Conservation (phyloP, 1,284 basidiomycete genomes). For the Cronartium ribicola region DNA sequence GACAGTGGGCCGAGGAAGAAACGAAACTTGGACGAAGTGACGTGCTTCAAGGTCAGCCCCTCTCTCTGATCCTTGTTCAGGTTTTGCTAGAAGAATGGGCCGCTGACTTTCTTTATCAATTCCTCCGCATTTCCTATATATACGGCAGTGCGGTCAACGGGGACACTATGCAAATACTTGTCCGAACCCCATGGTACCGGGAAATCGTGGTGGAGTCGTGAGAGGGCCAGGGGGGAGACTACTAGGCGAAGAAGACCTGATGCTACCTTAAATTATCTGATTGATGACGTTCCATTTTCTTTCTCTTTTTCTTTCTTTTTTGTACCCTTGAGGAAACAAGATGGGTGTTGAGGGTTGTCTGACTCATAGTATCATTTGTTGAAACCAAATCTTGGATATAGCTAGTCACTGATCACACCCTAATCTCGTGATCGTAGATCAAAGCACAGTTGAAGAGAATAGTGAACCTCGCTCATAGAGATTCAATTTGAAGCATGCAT, state of each 20-base stretch:
- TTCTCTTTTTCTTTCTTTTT: no score
- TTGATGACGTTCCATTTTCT: not conserved
- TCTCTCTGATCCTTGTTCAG: constrained; percentile 1
- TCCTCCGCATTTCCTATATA: not conserved
- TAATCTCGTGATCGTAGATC: no score
- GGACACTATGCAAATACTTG: constrained; percentile 95
- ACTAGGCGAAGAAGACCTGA: constrained; percentile 25
- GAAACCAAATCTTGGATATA: no score
- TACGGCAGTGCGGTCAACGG: constrained; percentile 70
- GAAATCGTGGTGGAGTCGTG: constrained; percentile 65
- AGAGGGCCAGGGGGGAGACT: constrained; percentile 44
- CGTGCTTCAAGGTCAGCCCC: constrained; percentile 74
- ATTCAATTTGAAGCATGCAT: no score
- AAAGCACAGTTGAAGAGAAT: no score
- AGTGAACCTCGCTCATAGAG: no score
- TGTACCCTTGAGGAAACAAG: no score
- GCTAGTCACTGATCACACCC: no score
- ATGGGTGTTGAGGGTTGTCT: no score
- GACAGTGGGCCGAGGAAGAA: constrained; percentile 54
- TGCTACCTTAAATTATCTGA: constrained; percentile 4
- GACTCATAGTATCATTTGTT: no score
- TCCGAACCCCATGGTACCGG: constrained; percentile 74
- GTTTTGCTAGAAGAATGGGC: no score
- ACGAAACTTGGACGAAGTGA: constrained; percentile 74
- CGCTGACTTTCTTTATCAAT: not conserved